Percentiles rank a stretch among this genome's conserved stretches.
phyloP scores from a whole-genome alignment of 2,329 filamentous ascomycete species.

The Apiospora koreana region DNA sequence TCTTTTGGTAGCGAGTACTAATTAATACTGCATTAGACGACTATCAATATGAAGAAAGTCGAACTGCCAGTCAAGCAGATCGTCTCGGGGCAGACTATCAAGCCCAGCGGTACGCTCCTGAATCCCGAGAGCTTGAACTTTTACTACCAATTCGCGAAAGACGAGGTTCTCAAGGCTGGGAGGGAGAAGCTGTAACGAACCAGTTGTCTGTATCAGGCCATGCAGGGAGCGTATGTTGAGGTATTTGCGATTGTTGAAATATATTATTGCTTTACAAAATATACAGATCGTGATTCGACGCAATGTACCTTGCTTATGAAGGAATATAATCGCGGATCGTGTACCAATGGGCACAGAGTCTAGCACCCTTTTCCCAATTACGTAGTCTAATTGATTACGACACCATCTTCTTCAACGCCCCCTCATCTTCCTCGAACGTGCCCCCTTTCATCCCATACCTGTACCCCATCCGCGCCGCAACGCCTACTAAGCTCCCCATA shows the following conservation, averaged over 20 bases:
- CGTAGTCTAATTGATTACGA: not conserved
- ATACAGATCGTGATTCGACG: not conserved
- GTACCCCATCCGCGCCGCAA: slow-evolving; percentile 50
- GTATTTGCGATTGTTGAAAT: not conserved
- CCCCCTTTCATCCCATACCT: slow-evolving; percentile 49
- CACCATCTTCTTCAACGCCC: not conserved
- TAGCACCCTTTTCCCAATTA: not conserved
- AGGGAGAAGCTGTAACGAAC: slow-evolving; percentile 49
- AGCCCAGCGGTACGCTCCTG: slow-evolving; percentile 73
- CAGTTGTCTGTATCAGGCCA: slow-evolving; percentile 11
- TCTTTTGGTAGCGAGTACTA: not conserved
- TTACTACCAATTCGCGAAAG: slow-evolving; percentile 77
- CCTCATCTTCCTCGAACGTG: slow-evolving; percentile 31
- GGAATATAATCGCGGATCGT: not conserved
- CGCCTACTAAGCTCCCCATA: slow-evolving; percentile 50
- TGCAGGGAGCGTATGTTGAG: not conserved
- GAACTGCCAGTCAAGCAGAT: slow-evolving; percentile 85
- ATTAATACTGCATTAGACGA: slow-evolving; percentile 55
- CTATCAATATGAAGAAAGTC: slow-evolving; percentile 83
- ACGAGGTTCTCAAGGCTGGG: slow-evolving; percentile 57
- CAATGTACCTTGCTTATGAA: no score
- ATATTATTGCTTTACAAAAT: not conserved
- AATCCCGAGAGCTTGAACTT: slow-evolving; percentile 77
- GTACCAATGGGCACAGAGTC: not conserved
- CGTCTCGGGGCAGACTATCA: slow-evolving; percentile 72